phyloP scores from a whole-genome alignment of 768 basidiomycete species.

The Boletales sp. region DNA sequence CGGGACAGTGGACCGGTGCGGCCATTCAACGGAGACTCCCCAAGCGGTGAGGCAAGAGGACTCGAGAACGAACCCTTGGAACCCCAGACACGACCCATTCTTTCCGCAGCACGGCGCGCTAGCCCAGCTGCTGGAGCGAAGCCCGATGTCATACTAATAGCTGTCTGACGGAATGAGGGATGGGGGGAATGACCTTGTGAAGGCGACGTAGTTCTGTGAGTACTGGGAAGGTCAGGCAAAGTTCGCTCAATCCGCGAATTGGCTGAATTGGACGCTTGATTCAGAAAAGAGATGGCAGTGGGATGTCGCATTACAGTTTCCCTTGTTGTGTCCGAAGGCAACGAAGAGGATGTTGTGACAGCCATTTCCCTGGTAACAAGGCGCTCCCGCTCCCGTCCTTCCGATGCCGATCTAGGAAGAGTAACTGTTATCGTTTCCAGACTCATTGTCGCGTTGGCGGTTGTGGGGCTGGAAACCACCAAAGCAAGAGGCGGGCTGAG shows the following conservation, averaged over 20 bases:
- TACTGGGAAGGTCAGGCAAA: constrained; percentile 28
- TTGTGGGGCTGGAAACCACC: constrained; percentile 22
- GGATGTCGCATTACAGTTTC: constrained; percentile 26
- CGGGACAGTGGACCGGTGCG: constrained; percentile 35
- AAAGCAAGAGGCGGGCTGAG: constrained; percentile 35
- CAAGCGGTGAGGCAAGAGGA: constrained; percentile 44
- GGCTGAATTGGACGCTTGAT: constrained; percentile 26
- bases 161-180: constrained; percentile 53
- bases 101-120: constrained; percentile 75
- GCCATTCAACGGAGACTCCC: constrained; percentile 37
- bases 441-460: constrained; percentile 29
- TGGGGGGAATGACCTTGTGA: constrained; percentile 16
- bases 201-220: constrained; percentile 5
- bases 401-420: constrained; percentile 25
- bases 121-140: constrained; percentile 71
- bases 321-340: constrained; percentile 19
- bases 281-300: constrained; percentile 14
- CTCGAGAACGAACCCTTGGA: constrained; percentile 36
- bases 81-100: constrained; percentile 65
- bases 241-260: constrained; percentile 26
- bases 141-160: constrained; percentile 67
- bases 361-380: constrained; percentile 41
- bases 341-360: constrained; percentile 37
- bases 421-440: constrained; percentile 28
- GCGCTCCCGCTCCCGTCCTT: constrained; percentile 37